Base-by-base conservation (phyloP, 441 rosid species). In the Populus trichocarpa region DNA sequence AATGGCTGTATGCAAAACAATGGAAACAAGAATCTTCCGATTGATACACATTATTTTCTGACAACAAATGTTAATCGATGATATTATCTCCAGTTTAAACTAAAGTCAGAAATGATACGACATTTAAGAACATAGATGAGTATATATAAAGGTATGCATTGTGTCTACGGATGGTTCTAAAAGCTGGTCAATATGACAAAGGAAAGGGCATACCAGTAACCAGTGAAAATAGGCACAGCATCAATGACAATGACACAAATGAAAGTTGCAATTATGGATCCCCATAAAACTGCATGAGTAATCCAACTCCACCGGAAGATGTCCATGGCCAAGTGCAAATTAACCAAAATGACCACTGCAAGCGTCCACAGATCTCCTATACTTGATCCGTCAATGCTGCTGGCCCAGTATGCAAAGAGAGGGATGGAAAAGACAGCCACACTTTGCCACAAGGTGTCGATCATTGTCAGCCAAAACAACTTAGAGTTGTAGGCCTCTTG, bases 281-380 rank as follows among this genome's bases (percentile, higher is more conserved):
- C 99, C 99, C 99, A 97, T 13, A 97, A 86, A 79, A 89, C 95
- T 7, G 94, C 95, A 82, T 97, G 99, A 68, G 87, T 81, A 73
- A 93, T 79, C 99, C 99, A 94, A 76, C 81, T 94, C 99, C 99
- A 97, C 78, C 93, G 86, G 18, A 89, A 85, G 46, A 97, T 85
- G 72, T 97, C 98, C 98, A 97, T 89, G 69, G 97, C 98, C 82
- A 97, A 81, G 86, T 94, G 98, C 80, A 92, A 78, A 83, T 94
- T 94, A 68, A 97, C 99, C 80, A 92, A 86, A 79, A 93, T 87
- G 69, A 97, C 99, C 13, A 86, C 87, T 5, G 97, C 99, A 70
- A 97, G 84, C 0, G 98, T 97, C 98, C 99, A 94, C 22, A 97
- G 90, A 86, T 97, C 97, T 78, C 99, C 99, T 11, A 97, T 81